Conservation (phyloP, 495 filamentous ascomycete genomes). For the Aspergillus cavernicola region DNA sequence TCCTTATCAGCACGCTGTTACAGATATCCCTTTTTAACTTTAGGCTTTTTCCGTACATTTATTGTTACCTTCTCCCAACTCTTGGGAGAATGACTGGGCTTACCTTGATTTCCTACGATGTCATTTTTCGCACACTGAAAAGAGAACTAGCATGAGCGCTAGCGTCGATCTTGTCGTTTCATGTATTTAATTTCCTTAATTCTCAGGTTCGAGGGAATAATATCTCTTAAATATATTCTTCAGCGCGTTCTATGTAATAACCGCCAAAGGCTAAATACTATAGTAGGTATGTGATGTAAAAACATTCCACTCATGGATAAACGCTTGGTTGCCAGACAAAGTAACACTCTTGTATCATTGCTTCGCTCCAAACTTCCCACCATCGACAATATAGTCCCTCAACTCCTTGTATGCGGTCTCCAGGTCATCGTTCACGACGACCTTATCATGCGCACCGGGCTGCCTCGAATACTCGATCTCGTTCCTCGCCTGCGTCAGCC, state of each 20-base stretch:
- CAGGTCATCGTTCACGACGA: slow-evolving; percentile 86
- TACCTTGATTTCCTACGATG: slow-evolving; percentile 28
- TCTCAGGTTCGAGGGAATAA: slow-evolving; percentile 25
- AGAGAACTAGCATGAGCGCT: slow-evolving; percentile 31
- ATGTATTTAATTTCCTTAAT: slow-evolving; percentile 46
- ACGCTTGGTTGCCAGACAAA: background rate
- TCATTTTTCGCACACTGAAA: slow-evolving; percentile 26
- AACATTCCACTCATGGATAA: background rate
- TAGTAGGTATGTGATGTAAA: background rate
- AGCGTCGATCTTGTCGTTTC: slow-evolving; percentile 29
- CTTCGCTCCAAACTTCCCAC: slow-evolving; percentile 36
- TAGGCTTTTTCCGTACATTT: slow-evolving; percentile 28
- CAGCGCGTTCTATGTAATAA: background rate
- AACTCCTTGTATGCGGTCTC: slow-evolving; percentile 79
- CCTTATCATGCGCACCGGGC: slow-evolving; percentile 73
- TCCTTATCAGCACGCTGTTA: slow-evolving; percentile 40
- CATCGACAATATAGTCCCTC: slow-evolving; percentile 59
- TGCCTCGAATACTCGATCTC: slow-evolving; percentile 79
- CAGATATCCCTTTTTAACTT: slow-evolving; percentile 47
- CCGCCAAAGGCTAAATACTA: background rate
- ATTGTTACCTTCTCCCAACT: slow-evolving; percentile 24
- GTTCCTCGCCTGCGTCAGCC: slow-evolving; percentile 70
- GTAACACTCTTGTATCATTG: slow-evolving; percentile 19
- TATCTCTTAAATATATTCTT: slow-evolving; percentile 4
- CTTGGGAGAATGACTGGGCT: slow-evolving; percentile 14